Percentiles rank a stretch among this genome's conserved stretches.
Conservation (phyloP, 352 stramenopile genomes). For the Thraustochytrium sp. region DNA sequence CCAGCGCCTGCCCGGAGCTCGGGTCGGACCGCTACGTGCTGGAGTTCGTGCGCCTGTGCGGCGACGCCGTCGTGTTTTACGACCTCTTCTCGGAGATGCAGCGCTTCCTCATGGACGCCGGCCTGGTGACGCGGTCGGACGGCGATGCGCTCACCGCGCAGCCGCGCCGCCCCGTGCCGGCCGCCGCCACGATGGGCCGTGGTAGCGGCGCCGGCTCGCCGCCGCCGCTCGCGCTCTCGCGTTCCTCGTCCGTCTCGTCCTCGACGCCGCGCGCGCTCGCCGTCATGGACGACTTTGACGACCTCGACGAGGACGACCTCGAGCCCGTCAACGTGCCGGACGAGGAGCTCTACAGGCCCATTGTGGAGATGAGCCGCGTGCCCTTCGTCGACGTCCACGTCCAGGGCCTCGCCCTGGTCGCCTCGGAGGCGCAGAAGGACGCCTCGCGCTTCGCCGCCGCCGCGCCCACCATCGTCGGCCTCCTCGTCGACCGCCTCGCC, state of each 20-base stretch:
- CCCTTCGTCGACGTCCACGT: conserved; percentile 39
- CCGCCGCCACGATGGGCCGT: background rate
- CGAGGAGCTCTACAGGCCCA: conserved; percentile 18
- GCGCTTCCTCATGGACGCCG: background rate
- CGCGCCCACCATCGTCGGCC: background rate
- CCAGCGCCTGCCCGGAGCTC: conserved; percentile 4
- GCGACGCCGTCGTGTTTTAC: conserved; percentile 7
- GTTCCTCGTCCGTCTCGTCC: background rate
- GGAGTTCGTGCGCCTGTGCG: conserved; percentile 15
- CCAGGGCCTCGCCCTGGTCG: conserved; percentile 14
- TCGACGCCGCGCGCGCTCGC: background rate
- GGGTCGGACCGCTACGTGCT: conserved; percentile 3
- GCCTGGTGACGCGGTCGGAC: background rate
- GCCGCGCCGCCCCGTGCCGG: background rate
- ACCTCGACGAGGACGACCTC: background rate
- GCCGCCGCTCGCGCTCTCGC: background rate
- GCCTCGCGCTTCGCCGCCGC: background rate
- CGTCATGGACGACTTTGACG: background rate
- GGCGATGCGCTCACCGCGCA: background rate
- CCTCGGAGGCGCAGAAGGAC: conserved; percentile 9
- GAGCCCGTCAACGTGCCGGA: background rate
- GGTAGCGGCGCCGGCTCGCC: background rate
- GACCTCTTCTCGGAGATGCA: conserved; percentile 28
- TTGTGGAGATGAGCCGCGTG: conserved; percentile 18
- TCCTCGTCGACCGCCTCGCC: background rate